Evolutionary conservation across 768 basidiomycete species (phyloP).

Genomic region (Auriscalpium vulgare): DNA sequence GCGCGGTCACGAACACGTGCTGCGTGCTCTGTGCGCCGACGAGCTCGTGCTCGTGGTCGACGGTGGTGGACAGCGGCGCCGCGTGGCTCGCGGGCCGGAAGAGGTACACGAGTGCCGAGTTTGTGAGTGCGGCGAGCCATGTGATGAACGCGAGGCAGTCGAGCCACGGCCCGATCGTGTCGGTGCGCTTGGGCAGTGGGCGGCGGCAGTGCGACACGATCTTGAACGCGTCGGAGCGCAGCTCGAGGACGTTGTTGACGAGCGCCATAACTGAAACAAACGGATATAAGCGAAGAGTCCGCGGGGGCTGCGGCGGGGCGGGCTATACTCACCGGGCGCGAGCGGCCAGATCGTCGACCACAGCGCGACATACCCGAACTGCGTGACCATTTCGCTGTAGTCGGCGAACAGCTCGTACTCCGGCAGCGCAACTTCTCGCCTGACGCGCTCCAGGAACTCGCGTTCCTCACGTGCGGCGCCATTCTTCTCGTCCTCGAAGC

Average conservation of each 20-base stretch:
- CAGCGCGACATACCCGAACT: slow-evolving; percentile 87
- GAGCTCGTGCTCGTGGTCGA: slow-evolving; percentile 14
- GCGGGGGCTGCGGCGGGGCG: neutral
- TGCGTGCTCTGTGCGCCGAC: slow-evolving; percentile 8
- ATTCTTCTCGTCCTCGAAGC: slow-evolving; percentile 62
- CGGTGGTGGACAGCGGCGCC: slow-evolving; percentile 20
- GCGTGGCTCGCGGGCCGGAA: slow-evolving; percentile 49
- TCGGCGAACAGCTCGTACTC: slow-evolving; percentile 79
- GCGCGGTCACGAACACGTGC: slow-evolving; percentile 23
- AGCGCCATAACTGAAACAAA: slow-evolving; percentile 60
- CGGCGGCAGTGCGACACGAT: slow-evolving; percentile 78
- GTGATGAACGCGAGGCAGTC: slow-evolving; percentile 80
- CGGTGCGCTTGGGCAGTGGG: slow-evolving; percentile 80
- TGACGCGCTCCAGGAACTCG: slow-evolving; percentile 70
- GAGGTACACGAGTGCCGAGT: slow-evolving; percentile 85
- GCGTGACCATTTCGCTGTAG: slow-evolving; percentile 94
- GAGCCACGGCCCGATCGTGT: slow-evolving; percentile 93
- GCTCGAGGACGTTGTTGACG: slow-evolving; percentile 87
- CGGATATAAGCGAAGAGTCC: neutral
- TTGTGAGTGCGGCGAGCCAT: slow-evolving; percentile 85
- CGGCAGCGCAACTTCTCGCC: slow-evolving; percentile 70
- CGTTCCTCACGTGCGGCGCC: slow-evolving; percentile 50
- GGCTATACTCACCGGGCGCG: slow-evolving; percentile 49
- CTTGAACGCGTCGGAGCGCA: slow-evolving; percentile 93
- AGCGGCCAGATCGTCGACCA: slow-evolving; percentile 96